Conservation (phyloP, 108 stramenopile species). For the Nitzschia sp. region DNA sequence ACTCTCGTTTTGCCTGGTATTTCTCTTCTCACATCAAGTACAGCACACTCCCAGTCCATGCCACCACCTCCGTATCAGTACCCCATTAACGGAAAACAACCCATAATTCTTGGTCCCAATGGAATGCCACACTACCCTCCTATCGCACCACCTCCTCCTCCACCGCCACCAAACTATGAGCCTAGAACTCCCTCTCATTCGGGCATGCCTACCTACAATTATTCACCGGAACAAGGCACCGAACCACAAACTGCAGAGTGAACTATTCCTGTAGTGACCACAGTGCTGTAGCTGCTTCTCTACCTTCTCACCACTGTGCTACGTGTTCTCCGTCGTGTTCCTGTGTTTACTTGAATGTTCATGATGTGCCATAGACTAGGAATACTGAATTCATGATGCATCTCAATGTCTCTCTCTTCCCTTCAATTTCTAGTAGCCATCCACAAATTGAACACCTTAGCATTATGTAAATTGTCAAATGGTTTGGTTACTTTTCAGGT, state of each 20-base stretch:
- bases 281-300: too few relatives aligned
- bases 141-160: not conserved
- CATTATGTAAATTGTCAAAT: too few relatives aligned
- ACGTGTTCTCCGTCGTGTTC: too few relatives aligned
- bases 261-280: not conserved
- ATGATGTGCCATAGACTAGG: too few relatives aligned
- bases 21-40: not conserved
- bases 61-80: constrained; percentile 7
- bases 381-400: too few relatives aligned
- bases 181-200: not conserved
- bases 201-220: not conserved
- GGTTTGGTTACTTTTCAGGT: too few relatives aligned
- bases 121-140: constrained; percentile 32
- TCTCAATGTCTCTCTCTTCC: too few relatives aligned
- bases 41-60: not conserved
- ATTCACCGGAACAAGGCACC: not conserved
- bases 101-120: constrained; percentile 35
- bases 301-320: too few relatives aligned
- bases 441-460: too few relatives aligned
- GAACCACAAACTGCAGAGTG: constrained; percentile 14
- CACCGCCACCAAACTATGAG: constrained; percentile 1
- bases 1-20: not conserved
- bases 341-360: too few relatives aligned
- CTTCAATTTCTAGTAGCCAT: too few relatives aligned
- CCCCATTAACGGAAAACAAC: constrained; percentile 24